phyloP scores from a whole-genome alignment of 805 yeast species.

The Starmerella asiatica region DNA sequence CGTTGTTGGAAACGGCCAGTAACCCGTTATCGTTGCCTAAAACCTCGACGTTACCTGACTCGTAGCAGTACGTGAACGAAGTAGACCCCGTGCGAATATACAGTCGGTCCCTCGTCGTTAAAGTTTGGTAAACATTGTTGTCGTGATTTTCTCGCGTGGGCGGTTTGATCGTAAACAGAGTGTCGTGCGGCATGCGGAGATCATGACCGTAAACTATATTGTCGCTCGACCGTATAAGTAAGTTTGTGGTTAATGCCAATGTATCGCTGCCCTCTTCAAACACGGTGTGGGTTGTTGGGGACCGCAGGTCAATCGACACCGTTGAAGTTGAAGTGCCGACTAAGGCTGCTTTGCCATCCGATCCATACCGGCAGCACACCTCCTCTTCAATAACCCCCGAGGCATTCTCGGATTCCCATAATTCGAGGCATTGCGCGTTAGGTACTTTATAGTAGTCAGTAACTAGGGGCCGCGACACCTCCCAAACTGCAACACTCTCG shows the following conservation, averaged over 20 bases:
- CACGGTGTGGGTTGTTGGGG: neutral
- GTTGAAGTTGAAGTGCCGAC: constrained; percentile 31
- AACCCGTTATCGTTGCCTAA: neutral
- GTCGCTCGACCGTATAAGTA: neutral
- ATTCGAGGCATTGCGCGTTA: constrained; percentile 18
- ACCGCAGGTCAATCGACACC: constrained; percentile 3
- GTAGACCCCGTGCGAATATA: constrained; percentile 2
- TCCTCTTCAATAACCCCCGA: too few species aligned
- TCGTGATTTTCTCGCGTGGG: constrained; percentile 1
- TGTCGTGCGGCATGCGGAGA: constrained; percentile 3
- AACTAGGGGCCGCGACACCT: constrained; percentile 43
- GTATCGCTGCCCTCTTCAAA: neutral
- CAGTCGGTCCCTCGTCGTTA: neutral
- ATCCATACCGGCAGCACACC: constrained; percentile 34
- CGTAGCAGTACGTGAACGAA: constrained; percentile 1
- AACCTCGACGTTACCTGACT: neutral
- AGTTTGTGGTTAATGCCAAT: neutral
- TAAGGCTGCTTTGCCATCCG: constrained; percentile 28
- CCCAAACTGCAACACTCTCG: constrained; percentile 45
- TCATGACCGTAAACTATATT: neutral
- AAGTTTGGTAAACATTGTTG: constrained; percentile 1
- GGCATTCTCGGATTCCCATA: neutral
- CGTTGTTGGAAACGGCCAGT: neutral
- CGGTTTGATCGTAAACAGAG: neutral
- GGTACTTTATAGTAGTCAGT: constrained; percentile 33